These are phyloP conservation scores for Blastomyces parvus DNA, from an alignment of 2,329 filamentous ascomycete genomes.

Conservation along the genomic window DNA sequence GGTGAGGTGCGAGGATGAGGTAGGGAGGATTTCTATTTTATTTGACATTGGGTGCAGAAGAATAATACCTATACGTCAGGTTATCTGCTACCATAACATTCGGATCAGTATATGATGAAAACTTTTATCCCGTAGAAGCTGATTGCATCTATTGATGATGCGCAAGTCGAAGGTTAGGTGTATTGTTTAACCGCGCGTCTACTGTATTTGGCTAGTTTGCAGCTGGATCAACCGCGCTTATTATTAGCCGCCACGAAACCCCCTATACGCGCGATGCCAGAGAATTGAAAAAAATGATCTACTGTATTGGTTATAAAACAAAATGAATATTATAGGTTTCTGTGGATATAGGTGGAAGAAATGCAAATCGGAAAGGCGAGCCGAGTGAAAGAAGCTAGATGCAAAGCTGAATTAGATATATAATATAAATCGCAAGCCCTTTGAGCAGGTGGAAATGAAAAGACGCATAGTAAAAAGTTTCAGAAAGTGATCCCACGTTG, in stretches of 20 bases:
- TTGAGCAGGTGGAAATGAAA: background rate
- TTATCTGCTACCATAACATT: background rate
- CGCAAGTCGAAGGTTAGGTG: too few species aligned
- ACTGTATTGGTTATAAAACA: background rate
- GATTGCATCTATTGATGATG: background rate
- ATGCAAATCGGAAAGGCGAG: background rate
- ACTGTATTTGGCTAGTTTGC: background rate
- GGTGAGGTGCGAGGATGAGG: conserved; percentile 56
- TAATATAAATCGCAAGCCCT: background rate
- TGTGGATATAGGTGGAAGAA: background rate
- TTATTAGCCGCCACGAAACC: too few species aligned
- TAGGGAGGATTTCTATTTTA: conserved; percentile 67
- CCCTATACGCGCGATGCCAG: background rate
- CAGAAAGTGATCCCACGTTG: background rate
- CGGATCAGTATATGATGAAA: background rate
- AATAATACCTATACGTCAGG: conserved; percentile 12
- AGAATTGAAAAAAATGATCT: background rate
- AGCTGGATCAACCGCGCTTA: too few species aligned
- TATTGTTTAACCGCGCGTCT: background rate
- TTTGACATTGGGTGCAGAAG: conserved; percentile 46
- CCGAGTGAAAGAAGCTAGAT: background rate
- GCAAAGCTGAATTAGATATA: background rate
- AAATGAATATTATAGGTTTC: background rate
- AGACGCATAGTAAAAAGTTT: background rate
- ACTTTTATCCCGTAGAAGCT: background rate